Conservation (phyloP, 2,329 filamentous ascomycete genomes). For the Trichoderma asperellum region DNA sequence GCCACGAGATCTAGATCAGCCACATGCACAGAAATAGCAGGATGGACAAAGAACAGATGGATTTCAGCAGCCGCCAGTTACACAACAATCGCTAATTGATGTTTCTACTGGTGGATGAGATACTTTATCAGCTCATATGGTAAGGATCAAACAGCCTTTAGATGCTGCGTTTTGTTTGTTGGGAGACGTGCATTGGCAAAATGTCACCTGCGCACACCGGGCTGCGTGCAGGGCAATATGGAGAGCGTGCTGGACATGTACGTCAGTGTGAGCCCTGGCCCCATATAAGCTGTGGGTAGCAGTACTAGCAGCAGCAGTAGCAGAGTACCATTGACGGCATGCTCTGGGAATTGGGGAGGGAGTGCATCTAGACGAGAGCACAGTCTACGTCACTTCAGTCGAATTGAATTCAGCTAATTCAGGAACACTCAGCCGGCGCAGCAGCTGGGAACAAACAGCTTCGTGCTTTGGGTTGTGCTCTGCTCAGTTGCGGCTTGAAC, state of each 20-base stretch:
- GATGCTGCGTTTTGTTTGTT: neutral
- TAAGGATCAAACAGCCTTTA: neutral
- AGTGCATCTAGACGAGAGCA: neutral
- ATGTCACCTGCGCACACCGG: neutral
- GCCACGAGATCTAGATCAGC: conserved; percentile 7
- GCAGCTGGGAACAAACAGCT: neutral
- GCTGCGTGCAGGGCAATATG: neutral
- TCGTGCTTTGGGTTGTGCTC: neutral
- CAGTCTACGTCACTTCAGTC: neutral
- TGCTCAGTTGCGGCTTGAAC: conserved; percentile 19
- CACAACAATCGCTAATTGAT: neutral
- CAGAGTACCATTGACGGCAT: too few relatives aligned
- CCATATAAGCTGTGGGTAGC: neutral
- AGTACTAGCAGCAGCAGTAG: neutral
- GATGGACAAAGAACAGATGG: neutral
- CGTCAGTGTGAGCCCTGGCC: neutral
- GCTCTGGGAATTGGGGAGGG: neutral
- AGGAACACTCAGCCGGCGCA: neutral
- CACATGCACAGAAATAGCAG: neutral
- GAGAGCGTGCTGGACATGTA: neutral
- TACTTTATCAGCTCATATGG: neutral
- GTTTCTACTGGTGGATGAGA: neutral
- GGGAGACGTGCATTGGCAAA: neutral
- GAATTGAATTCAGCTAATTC: neutral
- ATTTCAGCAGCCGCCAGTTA: neutral